Base-by-base conservation (phyloP, 352 stramenopile genomes). In the Thalassiosira mediterranea region DNA sequence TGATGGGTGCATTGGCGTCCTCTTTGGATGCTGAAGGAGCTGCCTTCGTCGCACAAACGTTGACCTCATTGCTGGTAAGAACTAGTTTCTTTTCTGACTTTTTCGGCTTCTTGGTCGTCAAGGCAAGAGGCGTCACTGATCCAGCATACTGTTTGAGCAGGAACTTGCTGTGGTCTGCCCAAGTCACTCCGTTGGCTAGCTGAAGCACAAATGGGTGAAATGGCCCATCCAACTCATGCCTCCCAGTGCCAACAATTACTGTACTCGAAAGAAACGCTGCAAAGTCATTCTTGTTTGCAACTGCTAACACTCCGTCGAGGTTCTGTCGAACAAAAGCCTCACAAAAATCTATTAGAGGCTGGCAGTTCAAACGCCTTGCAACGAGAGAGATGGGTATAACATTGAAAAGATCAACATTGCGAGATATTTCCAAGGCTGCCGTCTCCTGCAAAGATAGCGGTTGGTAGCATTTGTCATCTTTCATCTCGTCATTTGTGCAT, bases 391-490 rank as follows among this genome's bases (percentile, higher is more conserved):
- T 70, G 8, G 88, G 84, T 31, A 92, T 76, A 0, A 90, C 80
- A 78, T 93, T 93, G 59, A 90, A 91, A n/a, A 90, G 23, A 57
- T 93, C 88, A 0, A 93, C 76, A 58, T 92, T 83, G 15, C 88
- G 58, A 17, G 71, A 78, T 42, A 88, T 79, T 68, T 77, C 64
- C 13, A 70, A 31, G 15, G 79, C 78, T 32, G 79, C 80, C 13
- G 77, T 63, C 28, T 77, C 34, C 67, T 91, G 83, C 0, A 93
- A 68, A 4, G 81, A 72, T 32, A 60, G 40, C 28, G 54, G 37
- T 8, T 25, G 21, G 4, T 61, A 31, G 21, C 34, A n/a, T 31
- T 54, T 3, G 21, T 4, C n/a, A 60, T 51, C 46, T 1, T 10
- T 17, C 25, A 15, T 52, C 28, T 38, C 15, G 13, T 23, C 11